phyloP scores from a whole-genome alignment of 164 flowering plant genomes.

The Aristolochia contorta region DNA sequence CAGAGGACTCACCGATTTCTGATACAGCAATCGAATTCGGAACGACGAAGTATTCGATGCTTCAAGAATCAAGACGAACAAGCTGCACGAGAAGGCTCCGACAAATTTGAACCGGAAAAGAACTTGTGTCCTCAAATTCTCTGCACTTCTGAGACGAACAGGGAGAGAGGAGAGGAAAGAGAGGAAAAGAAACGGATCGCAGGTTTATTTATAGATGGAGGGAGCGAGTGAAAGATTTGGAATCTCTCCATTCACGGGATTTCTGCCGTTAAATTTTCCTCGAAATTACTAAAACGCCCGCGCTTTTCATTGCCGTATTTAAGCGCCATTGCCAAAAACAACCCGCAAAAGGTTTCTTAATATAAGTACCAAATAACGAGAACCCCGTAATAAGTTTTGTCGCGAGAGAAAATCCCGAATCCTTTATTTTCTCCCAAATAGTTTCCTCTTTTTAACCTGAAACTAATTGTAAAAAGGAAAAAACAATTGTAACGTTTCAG shows the following conservation, averaged over 20 bases:
- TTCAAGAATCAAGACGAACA: neutral
- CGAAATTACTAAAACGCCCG: neutral
- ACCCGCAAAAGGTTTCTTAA: too few species aligned
- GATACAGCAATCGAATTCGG: neutral
- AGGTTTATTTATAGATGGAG: constrained; percentile 6
- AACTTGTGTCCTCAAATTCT: too few species aligned
- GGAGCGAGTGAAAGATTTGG: neutral
- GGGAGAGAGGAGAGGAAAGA: neutral
- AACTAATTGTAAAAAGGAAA: too few species aligned
- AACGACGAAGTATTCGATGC: neutral
- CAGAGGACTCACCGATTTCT: too few species aligned
- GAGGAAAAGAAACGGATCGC: neutral
- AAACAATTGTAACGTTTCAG: too few species aligned
- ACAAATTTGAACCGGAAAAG: too few species aligned
- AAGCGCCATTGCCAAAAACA: neutral
- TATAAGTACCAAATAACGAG: too few species aligned
- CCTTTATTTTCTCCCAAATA: too few species aligned
- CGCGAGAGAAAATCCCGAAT: too few species aligned
- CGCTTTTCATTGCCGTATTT: neutral
- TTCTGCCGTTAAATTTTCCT: neutral
- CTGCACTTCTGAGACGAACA: neutral
- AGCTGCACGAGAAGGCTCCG: neutral
- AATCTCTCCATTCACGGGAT: constrained; percentile 4
- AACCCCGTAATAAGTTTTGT: too few species aligned
- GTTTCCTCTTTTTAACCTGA: too few species aligned